Conservation (phyloP, 805 yeast species). For the Starmerella potacharoeniae region DNA sequence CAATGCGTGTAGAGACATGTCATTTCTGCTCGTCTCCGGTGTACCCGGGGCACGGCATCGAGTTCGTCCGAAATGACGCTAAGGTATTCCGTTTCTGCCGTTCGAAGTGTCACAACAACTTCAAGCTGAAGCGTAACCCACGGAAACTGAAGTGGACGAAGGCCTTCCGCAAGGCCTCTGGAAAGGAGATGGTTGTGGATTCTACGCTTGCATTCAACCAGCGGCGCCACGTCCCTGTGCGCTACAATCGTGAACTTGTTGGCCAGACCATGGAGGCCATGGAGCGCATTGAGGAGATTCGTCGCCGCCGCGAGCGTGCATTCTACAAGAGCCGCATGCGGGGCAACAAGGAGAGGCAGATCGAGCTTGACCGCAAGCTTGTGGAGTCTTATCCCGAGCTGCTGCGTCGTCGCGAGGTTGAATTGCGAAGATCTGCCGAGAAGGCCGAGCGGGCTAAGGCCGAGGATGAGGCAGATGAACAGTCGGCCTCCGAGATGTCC, state of each 20-base stretch:
- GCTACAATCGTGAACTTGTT: slow-evolving; percentile 93
- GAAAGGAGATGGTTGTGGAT: slow-evolving; percentile 96
- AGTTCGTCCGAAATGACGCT: slow-evolving; percentile 96
- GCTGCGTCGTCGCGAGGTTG: slow-evolving; percentile 87
- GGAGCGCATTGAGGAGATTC: slow-evolving; percentile 91
- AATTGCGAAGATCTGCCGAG: slow-evolving; percentile 63
- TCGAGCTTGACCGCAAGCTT: slow-evolving; percentile 75
- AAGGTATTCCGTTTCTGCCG: slow-evolving; percentile 96
- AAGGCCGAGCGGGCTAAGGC: slow-evolving; percentile 37
- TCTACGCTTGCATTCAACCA: slow-evolving; percentile 92
- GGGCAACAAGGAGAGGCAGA: slow-evolving; percentile 82
- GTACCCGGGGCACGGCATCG: slow-evolving; percentile 88
- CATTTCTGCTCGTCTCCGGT: slow-evolving; percentile 97
- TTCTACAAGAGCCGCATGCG: slow-evolving; percentile 99
- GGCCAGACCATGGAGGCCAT: slow-evolving; percentile 89
- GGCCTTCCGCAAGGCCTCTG: slow-evolving; percentile 98
- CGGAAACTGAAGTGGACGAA: slow-evolving; percentile 97
- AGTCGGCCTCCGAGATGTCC: slow-evolving; percentile 32
- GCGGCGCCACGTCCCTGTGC: slow-evolving; percentile 94
- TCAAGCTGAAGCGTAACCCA: slow-evolving; percentile 97
- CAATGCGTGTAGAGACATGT: slow-evolving; percentile 46
- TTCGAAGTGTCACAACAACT: slow-evolving; percentile 93
- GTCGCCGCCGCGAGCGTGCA: slow-evolving; percentile 93
- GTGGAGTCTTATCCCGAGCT: slow-evolving; percentile 83
- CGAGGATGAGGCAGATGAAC: slow-evolving; percentile 37